Evolutionary conservation across 2,329 filamentous ascomycete species (phyloP), one percentile per base, ranked within the genome.

Genomic region (Venturia pyrina): DNA sequence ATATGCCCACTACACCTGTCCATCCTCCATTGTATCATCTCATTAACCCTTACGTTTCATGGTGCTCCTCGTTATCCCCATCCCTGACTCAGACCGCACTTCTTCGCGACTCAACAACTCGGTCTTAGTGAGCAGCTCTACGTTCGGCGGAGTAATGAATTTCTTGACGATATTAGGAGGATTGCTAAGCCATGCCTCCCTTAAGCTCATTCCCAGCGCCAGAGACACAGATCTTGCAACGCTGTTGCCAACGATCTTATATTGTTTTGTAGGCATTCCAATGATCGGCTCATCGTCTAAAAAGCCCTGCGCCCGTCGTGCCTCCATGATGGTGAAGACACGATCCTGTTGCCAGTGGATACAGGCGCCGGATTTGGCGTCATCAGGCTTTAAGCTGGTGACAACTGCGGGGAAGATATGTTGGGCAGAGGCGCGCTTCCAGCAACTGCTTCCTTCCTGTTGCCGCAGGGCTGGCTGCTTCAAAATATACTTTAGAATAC

Each of bases 191-290:
- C 77, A 86, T 0, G 87, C 87, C 68, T 88, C 81, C 8, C 87
- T 79, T 13, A 92, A 76, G 10, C 81, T 78, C 5, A 89, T 71
- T 0, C 90, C 90, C 1, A 92, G 73, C 0, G 85, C 85, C n/a
- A 91, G 74, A 0, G 89, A 84, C 0, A 90, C 83, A 32, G 85
- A 83, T 10, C 89, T 79, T 2, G 89, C 85, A 0, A 96, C 90
- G 40, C 87, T 90, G 73, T 96, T 96, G 0, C 91, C 91, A 0
- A 93, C 79, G 24, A 90, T 84, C 65, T 81, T 83, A 77, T 84
- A 87, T 71, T 90, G 87, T 1, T 86, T 77, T 0, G 46, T 11
- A 0, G 81, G 73, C 0, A 65, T 71, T 0, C 90, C 90, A 0
- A 93, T 74, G 0, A 96, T 73, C 0, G 93, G 82, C 66, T 93